Evolutionary conservation across 1,139 yeast genomes (phyloP).

Genomic region (Casaregolazyma lundiana): DNA sequence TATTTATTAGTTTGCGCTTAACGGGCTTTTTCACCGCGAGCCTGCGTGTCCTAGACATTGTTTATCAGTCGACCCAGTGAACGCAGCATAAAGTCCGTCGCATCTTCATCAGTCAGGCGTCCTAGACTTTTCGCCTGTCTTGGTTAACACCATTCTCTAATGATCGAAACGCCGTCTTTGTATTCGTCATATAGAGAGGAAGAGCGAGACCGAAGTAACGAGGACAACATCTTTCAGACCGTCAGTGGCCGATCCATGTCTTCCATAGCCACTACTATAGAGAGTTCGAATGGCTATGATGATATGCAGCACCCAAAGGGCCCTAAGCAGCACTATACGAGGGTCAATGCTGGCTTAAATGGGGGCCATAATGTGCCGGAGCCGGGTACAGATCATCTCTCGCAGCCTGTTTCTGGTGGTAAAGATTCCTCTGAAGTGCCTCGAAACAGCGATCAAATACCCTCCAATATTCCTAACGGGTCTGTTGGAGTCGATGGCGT

Average conservation of each 20-base stretch:
- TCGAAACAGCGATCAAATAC: background rate
- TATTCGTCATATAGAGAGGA: background rate
- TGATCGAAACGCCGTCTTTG: background rate
- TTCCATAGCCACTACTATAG: constrained; percentile 23
- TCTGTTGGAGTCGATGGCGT: background rate
- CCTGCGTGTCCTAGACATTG: no score
- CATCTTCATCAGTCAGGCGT: background rate
- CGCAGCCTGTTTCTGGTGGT: constrained; percentile 79
- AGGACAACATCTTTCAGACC: background rate
- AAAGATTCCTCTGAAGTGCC: background rate
- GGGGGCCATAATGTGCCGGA: constrained; percentile 81
- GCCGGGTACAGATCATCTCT: constrained; percentile 89
- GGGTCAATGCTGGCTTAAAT: constrained; percentile 32
- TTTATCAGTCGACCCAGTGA: no score
- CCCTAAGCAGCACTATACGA: background rate
- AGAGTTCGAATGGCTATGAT: constrained; percentile 9
- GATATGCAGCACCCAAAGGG: background rate
- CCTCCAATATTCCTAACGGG: background rate
- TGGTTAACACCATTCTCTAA: background rate
- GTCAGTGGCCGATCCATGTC: constrained; percentile 19
- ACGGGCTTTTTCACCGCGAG: background rate
- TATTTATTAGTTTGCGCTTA: background rate
- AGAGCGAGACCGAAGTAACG: background rate
- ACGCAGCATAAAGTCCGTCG: background rate
- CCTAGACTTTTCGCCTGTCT: background rate